Conservation (phyloP, 805 yeast genomes). For the Barnettozyma botsteinii region DNA sequence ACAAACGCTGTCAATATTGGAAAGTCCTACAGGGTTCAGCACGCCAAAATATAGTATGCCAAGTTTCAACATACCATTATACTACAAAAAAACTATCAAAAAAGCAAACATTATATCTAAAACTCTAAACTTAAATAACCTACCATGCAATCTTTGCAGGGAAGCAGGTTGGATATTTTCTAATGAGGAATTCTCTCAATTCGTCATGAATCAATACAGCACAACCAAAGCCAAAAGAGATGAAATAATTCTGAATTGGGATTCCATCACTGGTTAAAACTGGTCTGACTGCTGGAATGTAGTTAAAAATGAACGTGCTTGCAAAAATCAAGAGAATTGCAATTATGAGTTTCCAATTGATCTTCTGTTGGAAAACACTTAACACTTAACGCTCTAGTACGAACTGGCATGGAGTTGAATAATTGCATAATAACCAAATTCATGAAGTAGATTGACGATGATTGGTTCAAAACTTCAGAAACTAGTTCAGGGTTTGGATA, state of each 20-base stretch:
- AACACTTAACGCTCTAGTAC: slow-evolving; percentile 38
- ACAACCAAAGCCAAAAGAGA: slow-evolving; percentile 40
- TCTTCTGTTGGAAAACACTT: slow-evolving; percentile 35
- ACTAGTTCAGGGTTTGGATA: slow-evolving; percentile 24
- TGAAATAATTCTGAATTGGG: slow-evolving; percentile 42
- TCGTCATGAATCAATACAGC: slow-evolving; percentile 39
- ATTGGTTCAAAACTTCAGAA: slow-evolving; percentile 24
- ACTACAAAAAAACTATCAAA: too few relatives aligned
- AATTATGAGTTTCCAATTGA: slow-evolving; percentile 26
- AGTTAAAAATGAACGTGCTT: slow-evolving; percentile 37
- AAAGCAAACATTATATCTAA: too few relatives aligned
- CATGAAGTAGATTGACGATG: slow-evolving; percentile 41
- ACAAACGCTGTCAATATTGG: too few relatives aligned
- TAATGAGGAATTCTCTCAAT: slow-evolving; percentile 31
- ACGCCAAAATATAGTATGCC: too few relatives aligned
- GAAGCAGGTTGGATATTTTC: slow-evolving; percentile 34
- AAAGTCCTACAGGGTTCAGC: too few relatives aligned
- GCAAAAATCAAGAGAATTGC: slow-evolving; percentile 33
- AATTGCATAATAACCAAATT: slow-evolving; percentile 43
- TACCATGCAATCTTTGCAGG: slow-evolving; percentile 40
- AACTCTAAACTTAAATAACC: too few relatives aligned
- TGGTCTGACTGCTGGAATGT: slow-evolving; percentile 35
- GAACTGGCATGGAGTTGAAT: slow-evolving; percentile 38
- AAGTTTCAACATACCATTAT: too few relatives aligned
- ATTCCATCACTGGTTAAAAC: slow-evolving; percentile 33